Evolutionary conservation across 139 green algal genomes (phyloP).

Genomic region (Yamagishiella unicocca): DNA sequence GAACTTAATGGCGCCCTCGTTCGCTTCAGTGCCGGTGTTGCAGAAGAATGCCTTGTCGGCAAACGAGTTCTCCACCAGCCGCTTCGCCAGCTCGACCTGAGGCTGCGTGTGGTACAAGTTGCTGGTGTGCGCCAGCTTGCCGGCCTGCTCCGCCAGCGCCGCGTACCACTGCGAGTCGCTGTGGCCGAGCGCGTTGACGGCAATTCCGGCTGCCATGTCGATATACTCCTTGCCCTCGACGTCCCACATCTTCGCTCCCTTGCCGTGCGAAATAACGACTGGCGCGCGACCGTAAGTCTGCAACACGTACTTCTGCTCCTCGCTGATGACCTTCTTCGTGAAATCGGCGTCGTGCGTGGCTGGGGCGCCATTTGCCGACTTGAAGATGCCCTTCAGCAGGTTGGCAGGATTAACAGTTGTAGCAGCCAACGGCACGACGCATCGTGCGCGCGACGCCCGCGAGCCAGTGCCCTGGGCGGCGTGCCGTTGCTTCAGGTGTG

Average conservation of each 20-base stretch:
- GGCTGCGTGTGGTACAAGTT: constrained; percentile 98
- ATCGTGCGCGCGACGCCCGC: not conserved
- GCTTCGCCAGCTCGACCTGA: constrained; percentile 91
- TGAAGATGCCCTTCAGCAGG: constrained; percentile 48
- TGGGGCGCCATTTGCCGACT: not conserved
- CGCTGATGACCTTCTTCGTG: constrained; percentile 54
- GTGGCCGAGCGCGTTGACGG: constrained; percentile 97
- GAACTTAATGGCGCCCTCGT: constrained; percentile 99
- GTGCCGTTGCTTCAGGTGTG: not conserved
- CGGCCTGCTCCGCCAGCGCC: constrained; percentile 87
- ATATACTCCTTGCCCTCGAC: constrained; percentile 90
- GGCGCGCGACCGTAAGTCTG: constrained; percentile 87
- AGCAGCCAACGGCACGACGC: not conserved
- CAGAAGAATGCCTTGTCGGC: constrained; percentile 97
- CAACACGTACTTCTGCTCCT: constrained; percentile 84
- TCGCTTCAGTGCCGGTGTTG: constrained; percentile 98
- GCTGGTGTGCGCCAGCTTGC: constrained; percentile 87
- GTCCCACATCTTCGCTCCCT: constrained; percentile 88
- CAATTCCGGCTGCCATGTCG: constrained; percentile 97
- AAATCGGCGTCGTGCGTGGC: not conserved
- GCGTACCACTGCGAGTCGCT: constrained; percentile 86
- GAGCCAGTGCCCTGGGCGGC: not conserved
- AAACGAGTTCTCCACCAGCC: constrained; percentile 91
- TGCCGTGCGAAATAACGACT: constrained; percentile 86
- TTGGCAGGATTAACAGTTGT: constrained; percentile 71